Evolutionary conservation across 2,329 filamentous ascomycete species (phyloP), one percentile per base, ranked within the genome.

Genomic region (Arachnopeziza araneosa): DNA sequence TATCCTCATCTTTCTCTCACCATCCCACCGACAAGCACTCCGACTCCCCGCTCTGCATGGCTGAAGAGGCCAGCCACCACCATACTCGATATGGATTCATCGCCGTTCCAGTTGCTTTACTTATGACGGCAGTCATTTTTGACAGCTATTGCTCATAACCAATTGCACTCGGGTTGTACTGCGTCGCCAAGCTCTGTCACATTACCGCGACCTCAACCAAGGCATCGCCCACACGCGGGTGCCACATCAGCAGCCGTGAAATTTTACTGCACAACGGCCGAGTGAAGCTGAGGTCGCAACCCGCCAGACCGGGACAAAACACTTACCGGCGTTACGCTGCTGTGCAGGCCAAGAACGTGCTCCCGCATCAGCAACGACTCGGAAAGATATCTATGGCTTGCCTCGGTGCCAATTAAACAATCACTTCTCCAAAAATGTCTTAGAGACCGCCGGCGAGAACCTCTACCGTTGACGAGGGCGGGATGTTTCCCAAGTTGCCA

Each of bases 11-110:
- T 30, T 5, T 9, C 26, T 30, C 26, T 4, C 9, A 30, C 26
- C 26, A 30, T 30, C 26, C 26, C 26, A 30, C 26, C 9, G 26
- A 30, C 26, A 30, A 30, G 26, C n/a, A n/a, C 56, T 61, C 61
- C 61, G 61, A 59, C 17, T 49, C 61, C 54, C 58, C 44, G 54
- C 54, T 24, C 52, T 57, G 61, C 56, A 63, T 54, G 58, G 58
- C 36, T 49, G 24, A 32, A 24, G 44, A 59, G 30, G 55, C 56
- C 36, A 59, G 58, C 56, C 54, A 52, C 50, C 48, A 24, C 62
- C 57, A 60, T 51, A 14, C 60, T 52, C 50, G 52, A 60, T 50
- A 52, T 58, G 12, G 58, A 60, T 12, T 19, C 12, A 44, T 14
- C 36, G 6, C 36, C 17, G 36, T 14, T 44, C 36, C 6, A 44